These are phyloP conservation scores for Orbilia ellipsospora DNA, from an alignment of 2,329 filamentous ascomycete species.

Conservation along the genomic window DNA sequence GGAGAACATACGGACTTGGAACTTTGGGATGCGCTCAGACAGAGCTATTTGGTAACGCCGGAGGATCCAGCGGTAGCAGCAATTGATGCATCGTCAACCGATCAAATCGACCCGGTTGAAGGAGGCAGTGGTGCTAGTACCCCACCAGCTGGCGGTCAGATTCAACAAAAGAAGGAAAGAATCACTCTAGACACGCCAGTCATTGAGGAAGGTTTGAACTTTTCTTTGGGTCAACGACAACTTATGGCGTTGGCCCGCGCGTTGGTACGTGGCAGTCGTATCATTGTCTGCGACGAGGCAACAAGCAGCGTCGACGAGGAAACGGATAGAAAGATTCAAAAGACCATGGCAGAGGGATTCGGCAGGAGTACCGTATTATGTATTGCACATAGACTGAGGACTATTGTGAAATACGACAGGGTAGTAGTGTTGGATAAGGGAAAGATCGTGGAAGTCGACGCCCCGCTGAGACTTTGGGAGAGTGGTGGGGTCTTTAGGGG, in stretches of 20 bases:
- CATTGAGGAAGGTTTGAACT: slow-evolving; percentile 95
- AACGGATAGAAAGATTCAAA: slow-evolving; percentile 94
- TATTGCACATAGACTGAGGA: slow-evolving; percentile 90
- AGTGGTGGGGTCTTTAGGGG: slow-evolving; percentile 81
- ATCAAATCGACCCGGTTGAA: slow-evolving; percentile 8
- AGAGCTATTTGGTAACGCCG: slow-evolving; percentile 74
- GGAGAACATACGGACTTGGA: slow-evolving; percentile 79
- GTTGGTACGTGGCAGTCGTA: slow-evolving; percentile 84
- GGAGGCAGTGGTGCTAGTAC: slow-evolving; percentile 56
- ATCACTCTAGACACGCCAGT: slow-evolving; percentile 86
- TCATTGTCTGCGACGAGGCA: slow-evolving; percentile 97
- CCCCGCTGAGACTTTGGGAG: slow-evolving; percentile 78
- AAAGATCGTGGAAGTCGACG: slow-evolving; percentile 84
- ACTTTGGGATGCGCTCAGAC: slow-evolving; percentile 80
- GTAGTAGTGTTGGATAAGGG: slow-evolving; percentile 97
- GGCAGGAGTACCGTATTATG: slow-evolving; percentile 87
- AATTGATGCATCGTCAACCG: slow-evolving; percentile 21
- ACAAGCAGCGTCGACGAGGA: slow-evolving; percentile 95
- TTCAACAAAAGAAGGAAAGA: slow-evolving; percentile 65
- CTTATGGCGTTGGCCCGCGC: slow-evolving; percentile 94
- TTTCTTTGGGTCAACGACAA: slow-evolving; percentile 92
- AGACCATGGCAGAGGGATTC: slow-evolving; percentile 86
- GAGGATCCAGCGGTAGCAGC: slow-evolving; percentile 51
- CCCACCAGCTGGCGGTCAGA: slow-evolving; percentile 58
- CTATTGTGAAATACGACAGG: slow-evolving; percentile 92